Conservation (phyloP, 208 protist species). For the Leishmania mexicana region DNA sequence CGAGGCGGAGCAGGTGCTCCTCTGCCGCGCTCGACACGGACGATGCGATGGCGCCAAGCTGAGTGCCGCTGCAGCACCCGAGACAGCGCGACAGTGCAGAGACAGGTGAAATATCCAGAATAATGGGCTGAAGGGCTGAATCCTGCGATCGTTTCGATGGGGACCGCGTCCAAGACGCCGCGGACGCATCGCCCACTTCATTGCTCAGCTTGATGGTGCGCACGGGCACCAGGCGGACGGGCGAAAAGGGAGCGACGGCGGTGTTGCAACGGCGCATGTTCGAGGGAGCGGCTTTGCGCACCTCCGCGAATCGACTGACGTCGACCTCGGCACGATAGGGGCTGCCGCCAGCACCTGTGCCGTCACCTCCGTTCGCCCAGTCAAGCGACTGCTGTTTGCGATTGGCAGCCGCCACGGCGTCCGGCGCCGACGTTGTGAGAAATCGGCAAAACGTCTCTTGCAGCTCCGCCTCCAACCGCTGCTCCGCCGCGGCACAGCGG, state of each 20-base stretch:
- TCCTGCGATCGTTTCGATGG: constrained; percentile 20
- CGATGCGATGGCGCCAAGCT: constrained; percentile 20
- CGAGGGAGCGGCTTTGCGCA: constrained; percentile 10
- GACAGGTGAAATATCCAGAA: constrained; percentile 68
- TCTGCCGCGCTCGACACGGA: constrained; percentile 40
- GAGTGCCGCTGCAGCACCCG: constrained; percentile 31
- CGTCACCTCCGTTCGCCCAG: constrained; percentile 5
- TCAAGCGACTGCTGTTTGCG: constrained; percentile 18
- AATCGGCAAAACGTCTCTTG: constrained; percentile 47
- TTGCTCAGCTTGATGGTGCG: constrained; percentile 62
- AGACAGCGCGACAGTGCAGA: constrained; percentile 50
- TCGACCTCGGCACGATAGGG: constrained; percentile 40
- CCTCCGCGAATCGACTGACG: constrained; percentile 42
- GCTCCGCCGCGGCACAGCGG: constrained; percentile 24
- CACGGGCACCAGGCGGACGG: constrained; percentile 41
- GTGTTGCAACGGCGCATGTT: constrained; percentile 1
- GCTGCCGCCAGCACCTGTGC: neutral
- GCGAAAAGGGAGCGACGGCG: constrained; percentile 13
- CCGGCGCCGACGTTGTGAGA: constrained; percentile 57
- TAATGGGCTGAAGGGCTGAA: constrained; percentile 49
- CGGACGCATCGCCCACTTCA: constrained; percentile 21
- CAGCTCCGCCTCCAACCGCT: constrained; percentile 41
- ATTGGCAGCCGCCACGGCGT: constrained; percentile 47
- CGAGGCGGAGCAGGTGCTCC: constrained; percentile 71
- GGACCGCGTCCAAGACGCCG: neutral